phyloP scores from a whole-genome alignment of 805 yeast genomes.

The Dipodascopsis uninucleata region DNA sequence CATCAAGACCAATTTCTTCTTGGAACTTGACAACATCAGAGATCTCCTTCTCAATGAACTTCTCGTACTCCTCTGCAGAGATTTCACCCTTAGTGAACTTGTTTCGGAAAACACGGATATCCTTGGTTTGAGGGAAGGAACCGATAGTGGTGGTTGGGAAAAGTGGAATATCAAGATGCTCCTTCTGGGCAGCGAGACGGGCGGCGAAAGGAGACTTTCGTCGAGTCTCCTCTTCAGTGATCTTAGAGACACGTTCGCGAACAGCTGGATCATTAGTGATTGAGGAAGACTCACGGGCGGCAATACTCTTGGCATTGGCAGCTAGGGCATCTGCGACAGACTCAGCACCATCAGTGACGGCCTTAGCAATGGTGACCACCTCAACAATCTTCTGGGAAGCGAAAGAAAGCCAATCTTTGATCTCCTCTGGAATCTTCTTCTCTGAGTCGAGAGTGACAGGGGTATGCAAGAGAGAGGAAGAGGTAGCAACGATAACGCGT shows the following conservation, averaged over 20 bases:
- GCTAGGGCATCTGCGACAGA: conserved; percentile 73
- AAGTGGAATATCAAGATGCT: conserved; percentile 84
- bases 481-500: conserved; percentile 85
- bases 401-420: conserved; percentile 96
- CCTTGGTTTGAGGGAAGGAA: conserved; percentile 99
- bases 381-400: conserved; percentile 94
- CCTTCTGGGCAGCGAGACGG: conserved; percentile 85
- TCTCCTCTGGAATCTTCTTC: conserved; percentile 81
- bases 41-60: conserved; percentile 95
- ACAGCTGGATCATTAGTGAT: conserved; percentile 91
- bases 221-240: conserved; percentile 62
- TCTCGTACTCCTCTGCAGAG: conserved; percentile 90
- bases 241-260: conserved; percentile 75
- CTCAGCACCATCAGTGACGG: conserved; percentile 62
- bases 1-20: conserved; percentile 98
- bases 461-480: conserved; percentile 96
- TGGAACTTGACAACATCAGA: conserved; percentile 96
- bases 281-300: conserved; percentile 79
- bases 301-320: conserved; percentile 82
- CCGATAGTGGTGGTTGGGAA: conserved; percentile 99
- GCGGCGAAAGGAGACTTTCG: conserved; percentile 83
- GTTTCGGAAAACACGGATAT: conserved; percentile 97
- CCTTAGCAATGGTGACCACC: conserved; percentile 87
- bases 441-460: conserved; percentile 95
- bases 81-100: conserved; percentile 96